Evolutionary conservation across 768 basidiomycete species (phyloP).

Genomic region (Leccinum longicurvipes): DNA sequence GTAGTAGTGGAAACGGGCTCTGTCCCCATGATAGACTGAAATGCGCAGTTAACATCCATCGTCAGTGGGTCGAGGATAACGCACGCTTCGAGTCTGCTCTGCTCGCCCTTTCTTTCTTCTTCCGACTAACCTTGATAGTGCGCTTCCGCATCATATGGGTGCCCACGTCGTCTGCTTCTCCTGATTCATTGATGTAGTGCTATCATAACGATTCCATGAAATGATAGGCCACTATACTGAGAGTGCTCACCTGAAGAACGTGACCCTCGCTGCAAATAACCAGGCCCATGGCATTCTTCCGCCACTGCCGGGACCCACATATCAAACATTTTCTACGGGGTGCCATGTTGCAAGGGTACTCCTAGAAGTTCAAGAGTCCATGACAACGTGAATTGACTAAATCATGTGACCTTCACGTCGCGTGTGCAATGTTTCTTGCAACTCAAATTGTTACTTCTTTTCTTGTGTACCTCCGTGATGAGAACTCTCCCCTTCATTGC

Average conservation of each 20-base stretch:
- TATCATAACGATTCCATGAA: conserved; percentile 25
- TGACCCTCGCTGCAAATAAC: conserved; percentile 91
- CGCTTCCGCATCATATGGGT: conserved; percentile 66
- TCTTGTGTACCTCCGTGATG: conserved; percentile 35
- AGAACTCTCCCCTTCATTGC: conserved; percentile 44
- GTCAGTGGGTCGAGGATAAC: conserved; percentile 10
- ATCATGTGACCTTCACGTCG: conserved; percentile 11
- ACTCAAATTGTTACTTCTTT: background rate
- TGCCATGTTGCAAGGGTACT: conserved; percentile 39
- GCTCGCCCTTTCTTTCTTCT: conserved; percentile 48
- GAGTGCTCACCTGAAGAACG: conserved; percentile 66
- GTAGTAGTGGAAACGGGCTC: conserved; percentile 76
- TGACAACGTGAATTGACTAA: background rate
- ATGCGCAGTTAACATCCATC: background rate
- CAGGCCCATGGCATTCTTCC: conserved; percentile 79
- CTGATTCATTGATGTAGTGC: conserved; percentile 82
- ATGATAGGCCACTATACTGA: background rate
- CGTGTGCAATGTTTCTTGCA: background rate
- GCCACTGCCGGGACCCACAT: conserved; percentile 85
- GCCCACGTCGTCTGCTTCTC: conserved; percentile 61
- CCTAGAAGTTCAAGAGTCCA: background rate
- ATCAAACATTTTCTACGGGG: conserved; percentile 64
- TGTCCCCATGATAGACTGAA: conserved; percentile 80
- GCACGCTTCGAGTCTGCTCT: conserved; percentile 60
- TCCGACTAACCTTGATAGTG: conserved; percentile 53